These are phyloP conservation scores for Panus rudis DNA, from an alignment of 768 basidiomycete species.

Conservation along the genomic window DNA sequence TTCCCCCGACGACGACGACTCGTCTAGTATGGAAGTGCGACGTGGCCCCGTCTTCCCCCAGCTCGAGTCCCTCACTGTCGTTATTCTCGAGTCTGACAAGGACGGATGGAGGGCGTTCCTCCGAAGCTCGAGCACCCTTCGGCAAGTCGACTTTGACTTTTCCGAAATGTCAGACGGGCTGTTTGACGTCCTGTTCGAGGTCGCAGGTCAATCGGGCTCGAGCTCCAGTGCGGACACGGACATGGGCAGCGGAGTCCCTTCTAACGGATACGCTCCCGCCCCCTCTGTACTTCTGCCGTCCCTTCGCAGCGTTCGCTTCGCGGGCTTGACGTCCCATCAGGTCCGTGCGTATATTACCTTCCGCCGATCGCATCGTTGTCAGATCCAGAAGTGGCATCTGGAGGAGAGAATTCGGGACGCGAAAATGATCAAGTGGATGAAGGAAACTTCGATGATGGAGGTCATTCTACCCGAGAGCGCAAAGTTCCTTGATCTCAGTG, in stretches of 20 bases:
- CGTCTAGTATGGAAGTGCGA: neutral
- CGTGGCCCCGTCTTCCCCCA: constrained; percentile 15
- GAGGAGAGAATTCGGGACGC: constrained; percentile 14
- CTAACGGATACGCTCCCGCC: neutral
- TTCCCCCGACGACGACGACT: constrained; percentile 6
- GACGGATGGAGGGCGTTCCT: constrained; percentile 20
- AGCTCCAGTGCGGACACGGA: constrained; percentile 32
- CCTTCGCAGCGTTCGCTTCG: constrained; percentile 12
- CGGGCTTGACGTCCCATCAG: constrained; percentile 9
- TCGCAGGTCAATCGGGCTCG: constrained; percentile 35
- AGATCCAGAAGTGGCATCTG: constrained; percentile 14
- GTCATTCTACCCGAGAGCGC: neutral
- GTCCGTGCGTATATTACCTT: constrained; percentile 10
- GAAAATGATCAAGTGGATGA: constrained; percentile 7
- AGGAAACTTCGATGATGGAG: constrained; percentile 7
- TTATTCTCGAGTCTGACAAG: constrained; percentile 18
- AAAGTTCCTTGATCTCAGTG: constrained; percentile 4
- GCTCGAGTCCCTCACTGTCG: constrained; percentile 20
- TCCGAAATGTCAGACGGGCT: constrained; percentile 27
- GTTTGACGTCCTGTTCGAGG: constrained; percentile 26
- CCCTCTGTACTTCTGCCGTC: constrained; percentile 13
- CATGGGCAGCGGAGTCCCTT: constrained; percentile 9
- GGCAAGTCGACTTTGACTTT: constrained; percentile 36
- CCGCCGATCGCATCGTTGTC: constrained; percentile 11
- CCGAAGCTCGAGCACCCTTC: constrained; percentile 17